Percentiles rank a stretch among this genome's conserved stretches.
Conservation (phyloP, 139 green algal genomes). For the Chlamydomonas asymmetrica region DNA sequence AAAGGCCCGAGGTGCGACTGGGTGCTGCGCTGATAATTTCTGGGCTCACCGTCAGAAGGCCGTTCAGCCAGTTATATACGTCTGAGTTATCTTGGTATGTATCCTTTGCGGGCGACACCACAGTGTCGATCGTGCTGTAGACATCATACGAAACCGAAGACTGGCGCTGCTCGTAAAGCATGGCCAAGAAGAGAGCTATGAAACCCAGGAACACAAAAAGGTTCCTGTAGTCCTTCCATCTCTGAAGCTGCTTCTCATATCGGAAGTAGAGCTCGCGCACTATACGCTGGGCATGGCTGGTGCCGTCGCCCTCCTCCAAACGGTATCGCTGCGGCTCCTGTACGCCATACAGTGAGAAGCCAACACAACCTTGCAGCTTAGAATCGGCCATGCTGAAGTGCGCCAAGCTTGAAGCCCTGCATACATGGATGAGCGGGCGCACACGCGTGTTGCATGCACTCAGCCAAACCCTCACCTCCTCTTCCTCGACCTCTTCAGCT, state of each 20-base stretch:
- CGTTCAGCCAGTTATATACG: constrained; percentile 68
- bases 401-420: no score
- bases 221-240: constrained; percentile 68
- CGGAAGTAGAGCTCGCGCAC: constrained; percentile 61
- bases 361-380: background rate
- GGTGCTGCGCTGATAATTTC: background rate
- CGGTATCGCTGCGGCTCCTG: constrained; percentile 19
- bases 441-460: no score
- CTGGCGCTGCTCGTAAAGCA: constrained; percentile 73
- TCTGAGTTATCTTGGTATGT: constrained; percentile 51
- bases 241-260: constrained; percentile 66
- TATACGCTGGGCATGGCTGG: constrained; percentile 52
- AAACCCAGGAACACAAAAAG: constrained; percentile 76
- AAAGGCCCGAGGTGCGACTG: background rate
- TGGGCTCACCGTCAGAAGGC: constrained; percentile 38
- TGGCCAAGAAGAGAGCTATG: constrained; percentile 64
- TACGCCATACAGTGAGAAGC: background rate
- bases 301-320: constrained; percentile 37
- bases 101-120: constrained; percentile 44
- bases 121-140: constrained; percentile 55
- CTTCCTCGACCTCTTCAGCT: background rate
- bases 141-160: constrained; percentile 60
- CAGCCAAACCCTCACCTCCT: background rate
- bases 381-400: background rate
- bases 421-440: no score